Conservation (phyloP, 140 eudicot species). For the Flaveria floridana region DNA sequence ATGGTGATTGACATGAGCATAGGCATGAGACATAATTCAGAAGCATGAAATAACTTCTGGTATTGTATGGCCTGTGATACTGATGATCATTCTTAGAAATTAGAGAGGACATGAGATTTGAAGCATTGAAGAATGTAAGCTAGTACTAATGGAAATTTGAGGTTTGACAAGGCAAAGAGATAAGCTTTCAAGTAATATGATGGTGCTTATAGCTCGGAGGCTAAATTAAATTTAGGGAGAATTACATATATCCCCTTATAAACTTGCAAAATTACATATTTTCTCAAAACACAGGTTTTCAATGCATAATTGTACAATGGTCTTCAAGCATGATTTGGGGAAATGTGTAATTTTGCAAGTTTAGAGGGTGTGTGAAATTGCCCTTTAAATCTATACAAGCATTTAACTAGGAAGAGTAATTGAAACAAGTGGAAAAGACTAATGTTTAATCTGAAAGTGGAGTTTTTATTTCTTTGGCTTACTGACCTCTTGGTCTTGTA, state of each 20-base stretch:
- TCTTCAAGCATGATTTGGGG: too few species aligned
- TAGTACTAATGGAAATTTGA: constrained; percentile 12
- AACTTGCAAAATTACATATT: too few species aligned
- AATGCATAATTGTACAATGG: too few species aligned
- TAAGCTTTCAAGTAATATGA: background rate
- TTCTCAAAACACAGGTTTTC: too few species aligned
- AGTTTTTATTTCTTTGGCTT: background rate
- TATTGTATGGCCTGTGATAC: constrained; percentile 8
- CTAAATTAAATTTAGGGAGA: background rate
- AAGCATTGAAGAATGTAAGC: background rate
- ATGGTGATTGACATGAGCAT: background rate
- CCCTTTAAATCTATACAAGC: background rate
- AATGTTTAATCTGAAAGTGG: background rate
- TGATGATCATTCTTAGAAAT: background rate
- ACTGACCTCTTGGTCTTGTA: background rate
- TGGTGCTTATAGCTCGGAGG: background rate
- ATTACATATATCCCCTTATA: too few species aligned
- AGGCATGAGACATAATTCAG: background rate
- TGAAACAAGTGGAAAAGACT: background rate
- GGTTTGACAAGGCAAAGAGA: background rate
- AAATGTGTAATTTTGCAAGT: too few species aligned
- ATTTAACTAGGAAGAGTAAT: background rate
- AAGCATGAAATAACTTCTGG: background rate
- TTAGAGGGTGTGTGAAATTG: too few species aligned
- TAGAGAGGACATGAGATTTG: background rate